A percentile compares a stretch with the other conserved stretches of the same genome.
Evolutionary conservation across 2,329 filamentous ascomycete genomes (phyloP).

Genomic region (Lecanoromycetidae sp.): DNA sequence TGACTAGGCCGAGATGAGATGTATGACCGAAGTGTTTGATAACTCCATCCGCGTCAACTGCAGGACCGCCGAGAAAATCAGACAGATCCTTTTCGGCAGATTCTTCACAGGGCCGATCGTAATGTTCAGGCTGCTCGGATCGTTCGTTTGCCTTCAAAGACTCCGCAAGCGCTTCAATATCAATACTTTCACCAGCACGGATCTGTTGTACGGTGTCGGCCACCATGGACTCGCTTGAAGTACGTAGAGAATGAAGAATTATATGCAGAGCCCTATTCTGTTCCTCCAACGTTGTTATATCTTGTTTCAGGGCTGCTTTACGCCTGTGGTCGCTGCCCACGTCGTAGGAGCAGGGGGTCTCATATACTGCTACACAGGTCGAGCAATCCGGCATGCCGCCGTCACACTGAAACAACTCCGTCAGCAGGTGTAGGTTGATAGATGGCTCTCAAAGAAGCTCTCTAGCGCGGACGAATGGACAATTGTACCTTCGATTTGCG

Average conservation of each 20-base stretch:
- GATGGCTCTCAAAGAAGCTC: background rate
- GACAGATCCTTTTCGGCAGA: conserved; percentile 28
- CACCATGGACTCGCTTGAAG: conserved; percentile 34
- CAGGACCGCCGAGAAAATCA: conserved; percentile 28
- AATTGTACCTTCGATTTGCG: conserved; percentile 37
- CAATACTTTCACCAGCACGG: conserved; percentile 29
- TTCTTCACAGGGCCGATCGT: conserved; percentile 20
- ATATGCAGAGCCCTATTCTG: conserved; percentile 28
- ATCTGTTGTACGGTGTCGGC: conserved; percentile 26
- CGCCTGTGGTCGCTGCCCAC: conserved; percentile 37
- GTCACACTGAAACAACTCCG: conserved; percentile 33
- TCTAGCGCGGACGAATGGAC: background rate
- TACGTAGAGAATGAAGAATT: conserved; percentile 33
- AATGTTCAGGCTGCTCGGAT: conserved; percentile 26
- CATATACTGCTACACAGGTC: conserved; percentile 40
- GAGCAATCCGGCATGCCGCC: conserved; percentile 37
- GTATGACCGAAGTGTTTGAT: conserved; percentile 29
- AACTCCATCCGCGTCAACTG: conserved; percentile 25
- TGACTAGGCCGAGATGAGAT: conserved; percentile 27
- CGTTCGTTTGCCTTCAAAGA: conserved; percentile 30
- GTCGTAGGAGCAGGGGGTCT: conserved; percentile 39
- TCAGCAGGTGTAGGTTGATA: background rate
- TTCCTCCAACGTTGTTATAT: conserved; percentile 29
- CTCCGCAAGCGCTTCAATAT: conserved; percentile 31
- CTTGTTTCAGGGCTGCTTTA: conserved; percentile 31